phyloP scores from a whole-genome alignment of 75 land plant genomes.

The Picea glauca region DNA sequence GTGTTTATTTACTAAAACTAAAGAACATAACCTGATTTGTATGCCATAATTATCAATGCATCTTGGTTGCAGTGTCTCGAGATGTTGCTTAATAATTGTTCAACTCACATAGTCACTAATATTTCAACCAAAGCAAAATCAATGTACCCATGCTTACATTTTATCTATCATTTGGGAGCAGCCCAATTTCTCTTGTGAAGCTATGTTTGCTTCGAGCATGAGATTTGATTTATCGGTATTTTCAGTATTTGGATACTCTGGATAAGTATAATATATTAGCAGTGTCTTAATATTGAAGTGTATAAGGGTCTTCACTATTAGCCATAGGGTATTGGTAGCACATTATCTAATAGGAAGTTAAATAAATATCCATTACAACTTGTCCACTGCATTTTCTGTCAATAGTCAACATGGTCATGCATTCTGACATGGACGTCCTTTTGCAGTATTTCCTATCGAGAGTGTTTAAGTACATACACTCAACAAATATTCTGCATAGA shows the following conservation, averaged over 20 bases:
- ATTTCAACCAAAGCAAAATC: neutral
- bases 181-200: neutral
- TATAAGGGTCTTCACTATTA: neutral
- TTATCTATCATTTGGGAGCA: neutral
- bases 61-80: no score
- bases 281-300: no score
- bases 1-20: no score
- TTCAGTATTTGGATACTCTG: neutral
- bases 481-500: conserved; percentile 90
- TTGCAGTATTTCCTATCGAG: conserved; percentile 87
- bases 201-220: neutral
- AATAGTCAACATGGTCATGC: neutral
- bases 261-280: neutral
- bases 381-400: neutral
- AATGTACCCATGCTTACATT: neutral
- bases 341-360: neutral
- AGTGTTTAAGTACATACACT: conserved; percentile 92
- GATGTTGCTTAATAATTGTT: neutral
- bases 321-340: no score
- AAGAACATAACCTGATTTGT: no score
- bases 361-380: neutral
- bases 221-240: neutral
- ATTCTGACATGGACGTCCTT: neutral
- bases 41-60: no score
- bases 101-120: neutral